phyloP scores from a whole-genome alignment of 495 filamentous ascomycete genomes.

The Trypethelium eluteriae region DNA sequence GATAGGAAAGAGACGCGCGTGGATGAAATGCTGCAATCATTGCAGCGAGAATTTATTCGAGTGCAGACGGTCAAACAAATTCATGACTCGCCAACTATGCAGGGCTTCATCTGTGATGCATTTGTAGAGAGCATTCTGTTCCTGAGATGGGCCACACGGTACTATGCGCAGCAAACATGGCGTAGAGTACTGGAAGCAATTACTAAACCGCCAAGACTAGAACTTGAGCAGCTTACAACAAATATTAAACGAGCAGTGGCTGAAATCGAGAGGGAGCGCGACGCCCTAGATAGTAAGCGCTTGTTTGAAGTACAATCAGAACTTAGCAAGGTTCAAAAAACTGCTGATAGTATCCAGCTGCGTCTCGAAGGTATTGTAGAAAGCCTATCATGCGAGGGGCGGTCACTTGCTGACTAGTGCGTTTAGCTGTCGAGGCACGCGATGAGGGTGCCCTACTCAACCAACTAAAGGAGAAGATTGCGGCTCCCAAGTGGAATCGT shows the following conservation, averaged over 20 bases:
- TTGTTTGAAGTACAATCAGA: conserved; percentile 7
- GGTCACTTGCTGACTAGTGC: neutral
- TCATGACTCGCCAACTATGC: neutral
- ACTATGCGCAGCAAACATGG: conserved; percentile 1
- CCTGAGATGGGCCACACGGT: conserved; percentile 5
- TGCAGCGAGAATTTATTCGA: conserved; percentile 9
- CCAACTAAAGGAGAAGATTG: neutral
- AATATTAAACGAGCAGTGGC: neutral
- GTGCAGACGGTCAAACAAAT: neutral
- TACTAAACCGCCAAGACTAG: neutral
- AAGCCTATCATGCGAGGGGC: neutral
- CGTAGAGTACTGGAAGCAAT: conserved; percentile 4
- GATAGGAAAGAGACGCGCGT: conserved; percentile 4
- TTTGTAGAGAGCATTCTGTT: conserved; percentile 8
- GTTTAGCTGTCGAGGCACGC: conserved; percentile 1
- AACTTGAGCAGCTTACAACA: neutral
- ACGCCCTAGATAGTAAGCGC: neutral
- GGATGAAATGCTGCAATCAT: neutral
- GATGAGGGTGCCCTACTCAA: neutral
- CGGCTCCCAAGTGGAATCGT: neutral
- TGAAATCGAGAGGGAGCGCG: conserved; percentile 8
- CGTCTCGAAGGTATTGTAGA: neutral
- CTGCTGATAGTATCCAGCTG: neutral
- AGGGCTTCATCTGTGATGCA: neutral
- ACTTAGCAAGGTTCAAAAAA: neutral